Percentiles rank a stretch among this genome's conserved stretches.
Evolutionary conservation across 306 rosid species (phyloP).

Genomic region (Amphicarpaea edgeworthii): DNA sequence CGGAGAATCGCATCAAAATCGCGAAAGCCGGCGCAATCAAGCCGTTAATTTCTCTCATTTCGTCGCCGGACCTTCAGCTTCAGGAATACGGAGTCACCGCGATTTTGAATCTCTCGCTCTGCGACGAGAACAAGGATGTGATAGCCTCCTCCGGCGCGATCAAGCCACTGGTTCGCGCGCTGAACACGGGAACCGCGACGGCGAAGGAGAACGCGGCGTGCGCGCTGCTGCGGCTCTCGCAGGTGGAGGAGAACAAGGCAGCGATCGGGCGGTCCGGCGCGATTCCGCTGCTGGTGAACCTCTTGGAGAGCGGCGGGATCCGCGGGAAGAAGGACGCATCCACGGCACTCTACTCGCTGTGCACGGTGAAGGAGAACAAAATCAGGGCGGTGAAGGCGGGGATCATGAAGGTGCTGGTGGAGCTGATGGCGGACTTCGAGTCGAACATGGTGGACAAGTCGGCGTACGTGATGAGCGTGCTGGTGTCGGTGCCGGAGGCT

Average conservation of each 20-base stretch:
- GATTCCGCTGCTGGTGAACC: slow-evolving; percentile 76
- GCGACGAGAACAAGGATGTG: slow-evolving; percentile 88
- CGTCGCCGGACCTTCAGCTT: slow-evolving; percentile 77
- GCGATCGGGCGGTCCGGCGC: slow-evolving; percentile 93
- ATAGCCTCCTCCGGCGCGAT: slow-evolving; percentile 86
- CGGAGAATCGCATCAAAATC: slow-evolving; percentile 83
- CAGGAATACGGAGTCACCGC: slow-evolving; percentile 98
- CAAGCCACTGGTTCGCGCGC: slow-evolving; percentile 76
- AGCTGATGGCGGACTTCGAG: slow-evolving; percentile 89
- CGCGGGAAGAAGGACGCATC: slow-evolving; percentile 97
- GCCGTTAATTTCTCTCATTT: slow-evolving; percentile 76
- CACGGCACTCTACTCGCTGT: slow-evolving; percentile 84
- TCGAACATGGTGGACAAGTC: slow-evolving; percentile 97
- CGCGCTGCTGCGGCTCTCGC: slow-evolving; percentile 85
- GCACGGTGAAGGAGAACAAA: slow-evolving; percentile 85
- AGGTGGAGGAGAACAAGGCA: slow-evolving; percentile 72
- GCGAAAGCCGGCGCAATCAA: slow-evolving; percentile 80
- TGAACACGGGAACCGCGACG: slow-evolving; percentile 68
- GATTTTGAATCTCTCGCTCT: slow-evolving; percentile 84
- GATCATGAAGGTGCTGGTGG: slow-evolving; percentile 86
- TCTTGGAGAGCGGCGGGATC: slow-evolving; percentile 69
- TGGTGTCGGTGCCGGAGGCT: slow-evolving; percentile 78
- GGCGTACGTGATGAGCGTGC: slow-evolving; percentile 81
- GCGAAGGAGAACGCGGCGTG: slow-evolving; percentile 97
- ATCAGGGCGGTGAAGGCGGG: slow-evolving; percentile 82